Evolutionary conservation across 768 basidiomycete genomes (phyloP).

Genomic region (Tylopilus intermedius): DNA sequence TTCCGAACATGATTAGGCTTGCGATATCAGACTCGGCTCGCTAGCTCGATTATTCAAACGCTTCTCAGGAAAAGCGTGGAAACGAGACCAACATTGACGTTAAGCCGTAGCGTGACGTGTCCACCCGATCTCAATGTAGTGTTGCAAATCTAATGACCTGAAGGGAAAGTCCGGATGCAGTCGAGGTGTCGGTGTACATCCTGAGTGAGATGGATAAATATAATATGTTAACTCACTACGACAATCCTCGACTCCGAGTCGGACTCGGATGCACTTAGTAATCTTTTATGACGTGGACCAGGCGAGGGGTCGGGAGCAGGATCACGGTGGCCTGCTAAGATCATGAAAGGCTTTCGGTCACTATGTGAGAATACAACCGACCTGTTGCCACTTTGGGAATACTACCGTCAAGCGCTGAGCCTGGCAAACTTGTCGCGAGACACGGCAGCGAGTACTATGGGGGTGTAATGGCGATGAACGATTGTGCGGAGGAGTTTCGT

Average conservation of each 20-base stretch:
- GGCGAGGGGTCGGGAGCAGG: not conserved
- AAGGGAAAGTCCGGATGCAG: not conserved
- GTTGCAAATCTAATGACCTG: not conserved
- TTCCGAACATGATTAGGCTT: conserved; percentile 19
- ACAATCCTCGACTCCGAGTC: not conserved
- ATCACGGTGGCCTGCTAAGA: not conserved
- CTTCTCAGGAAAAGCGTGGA: not conserved
- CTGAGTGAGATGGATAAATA: not conserved
- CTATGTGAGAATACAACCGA: conserved; percentile 4
- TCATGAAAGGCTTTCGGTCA: not conserved
- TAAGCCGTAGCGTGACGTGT: not conserved
- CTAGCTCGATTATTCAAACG: conserved; percentile 3
- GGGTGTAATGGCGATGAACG: conserved; percentile 1
- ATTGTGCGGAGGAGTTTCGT: not conserved
- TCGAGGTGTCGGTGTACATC: not conserved
- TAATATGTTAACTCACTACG: conserved; percentile 7
- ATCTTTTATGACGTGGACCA: not conserved
- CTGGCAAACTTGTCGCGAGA: not conserved
- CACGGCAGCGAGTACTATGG: not conserved
- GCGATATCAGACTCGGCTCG: not conserved
- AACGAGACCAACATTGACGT: conserved; percentile 3
- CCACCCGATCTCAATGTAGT: not conserved
- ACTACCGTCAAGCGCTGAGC: not conserved
- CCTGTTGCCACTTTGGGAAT: conserved; percentile 6
- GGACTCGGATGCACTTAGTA: not conserved